Conservation (phyloP, 1,284 basidiomycete genomes). For the Cryptococcus sp. region DNA sequence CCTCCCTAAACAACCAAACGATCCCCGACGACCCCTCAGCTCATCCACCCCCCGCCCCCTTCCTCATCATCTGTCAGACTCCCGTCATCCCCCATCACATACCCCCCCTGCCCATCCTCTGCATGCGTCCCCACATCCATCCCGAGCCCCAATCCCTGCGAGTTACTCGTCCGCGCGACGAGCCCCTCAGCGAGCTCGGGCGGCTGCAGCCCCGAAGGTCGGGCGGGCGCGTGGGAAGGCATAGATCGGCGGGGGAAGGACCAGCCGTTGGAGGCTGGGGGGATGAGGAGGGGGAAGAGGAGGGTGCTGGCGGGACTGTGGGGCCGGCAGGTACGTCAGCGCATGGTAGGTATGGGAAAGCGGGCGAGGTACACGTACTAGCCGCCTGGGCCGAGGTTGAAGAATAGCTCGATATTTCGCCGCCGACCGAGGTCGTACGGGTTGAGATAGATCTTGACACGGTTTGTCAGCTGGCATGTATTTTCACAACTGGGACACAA, state of each 20-base stretch:
- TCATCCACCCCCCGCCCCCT: conserved; percentile 45
- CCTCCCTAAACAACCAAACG: no score
- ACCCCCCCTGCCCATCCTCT: conserved; percentile 42
- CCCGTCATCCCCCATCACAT: conserved; percentile 52
- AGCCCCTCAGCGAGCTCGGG: conserved; percentile 36
- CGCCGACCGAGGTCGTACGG: conserved; percentile 82
- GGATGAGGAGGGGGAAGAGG: conserved; percentile 72
- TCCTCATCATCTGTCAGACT: conserved; percentile 58
- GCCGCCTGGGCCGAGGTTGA: conserved; percentile 75
- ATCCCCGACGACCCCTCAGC: no score
- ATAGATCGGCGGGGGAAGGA: conserved; percentile 53
- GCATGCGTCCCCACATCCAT: conserved; percentile 55
- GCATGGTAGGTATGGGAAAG: neutral
- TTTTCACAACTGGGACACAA: no score
- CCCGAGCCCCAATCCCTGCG: conserved; percentile 10
- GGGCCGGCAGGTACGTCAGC: conserved; percentile 1
- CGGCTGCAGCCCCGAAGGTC: conserved; percentile 19
- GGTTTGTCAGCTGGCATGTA: neutral
- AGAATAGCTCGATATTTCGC: conserved; percentile 77
- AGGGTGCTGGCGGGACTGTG: conserved; percentile 69
- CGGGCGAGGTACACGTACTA: conserved; percentile 61
- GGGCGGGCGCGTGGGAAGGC: conserved; percentile 19
- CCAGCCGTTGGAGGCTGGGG: conserved; percentile 81
- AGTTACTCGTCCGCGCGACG: conserved; percentile 8
- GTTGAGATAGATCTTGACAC: conserved; percentile 69